Conservation (phyloP, 306 rosid species). For the Alnus glutinosa region DNA sequence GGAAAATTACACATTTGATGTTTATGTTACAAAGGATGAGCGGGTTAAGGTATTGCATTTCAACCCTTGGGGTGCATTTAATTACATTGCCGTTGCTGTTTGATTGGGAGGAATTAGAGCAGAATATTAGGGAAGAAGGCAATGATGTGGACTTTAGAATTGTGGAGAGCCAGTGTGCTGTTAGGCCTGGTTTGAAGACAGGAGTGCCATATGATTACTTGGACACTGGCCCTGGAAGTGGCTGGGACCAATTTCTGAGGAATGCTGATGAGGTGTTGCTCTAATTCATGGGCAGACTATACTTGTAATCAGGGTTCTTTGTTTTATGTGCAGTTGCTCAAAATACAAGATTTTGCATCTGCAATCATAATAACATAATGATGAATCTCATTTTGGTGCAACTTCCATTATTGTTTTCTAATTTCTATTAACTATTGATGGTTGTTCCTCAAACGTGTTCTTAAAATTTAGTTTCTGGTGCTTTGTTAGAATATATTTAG, state of each 20-base stretch:
- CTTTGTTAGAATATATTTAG: too few relatives aligned
- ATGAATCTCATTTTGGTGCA: background rate
- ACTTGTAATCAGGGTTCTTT: background rate
- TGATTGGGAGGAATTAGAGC: constrained; percentile 70
- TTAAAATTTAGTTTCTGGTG: too few relatives aligned
- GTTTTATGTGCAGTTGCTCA: background rate
- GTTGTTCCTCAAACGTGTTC: too few relatives aligned
- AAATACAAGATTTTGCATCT: background rate
- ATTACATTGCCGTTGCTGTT: constrained; percentile 67
- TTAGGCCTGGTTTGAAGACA: constrained; percentile 79
- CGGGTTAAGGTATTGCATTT: constrained; percentile 72
- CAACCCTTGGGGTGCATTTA: constrained; percentile 72
- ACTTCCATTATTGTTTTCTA: too few relatives aligned
- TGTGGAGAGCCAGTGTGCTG: constrained; percentile 66
- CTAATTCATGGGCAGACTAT: background rate
- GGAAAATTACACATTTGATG: constrained; percentile 68
- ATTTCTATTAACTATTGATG: too few relatives aligned
- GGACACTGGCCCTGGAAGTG: constrained; percentile 75
- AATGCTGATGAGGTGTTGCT: constrained; percentile 59
- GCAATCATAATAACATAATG: background rate
- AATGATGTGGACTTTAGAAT: constrained; percentile 56
- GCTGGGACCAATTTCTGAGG: constrained; percentile 82
- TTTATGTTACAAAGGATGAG: constrained; percentile 52
- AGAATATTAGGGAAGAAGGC: constrained; percentile 26
- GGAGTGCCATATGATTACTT: constrained; percentile 81